A percentile compares a stretch with the other conserved stretches of the same genome.
Conservation (phyloP, 441 rosid genomes). For the Viola pubescens region DNA sequence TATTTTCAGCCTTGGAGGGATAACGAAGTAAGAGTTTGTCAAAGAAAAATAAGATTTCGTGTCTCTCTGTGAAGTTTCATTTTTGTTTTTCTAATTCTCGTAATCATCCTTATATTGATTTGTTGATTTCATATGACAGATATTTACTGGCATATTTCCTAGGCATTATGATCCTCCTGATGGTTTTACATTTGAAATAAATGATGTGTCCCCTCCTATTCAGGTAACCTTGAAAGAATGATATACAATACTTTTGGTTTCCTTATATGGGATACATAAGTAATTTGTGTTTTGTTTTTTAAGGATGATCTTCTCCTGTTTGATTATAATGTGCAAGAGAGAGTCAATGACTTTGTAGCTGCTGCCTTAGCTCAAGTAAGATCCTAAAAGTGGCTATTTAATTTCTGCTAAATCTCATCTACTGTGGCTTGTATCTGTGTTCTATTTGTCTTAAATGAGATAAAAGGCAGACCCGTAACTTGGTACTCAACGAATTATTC, state of each 20-base stretch:
- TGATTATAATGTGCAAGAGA: conserved; percentile 84
- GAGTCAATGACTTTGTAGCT: conserved; percentile 72
- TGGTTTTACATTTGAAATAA: conserved; percentile 87
- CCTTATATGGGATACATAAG: conserved; percentile 13
- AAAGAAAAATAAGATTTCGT: too few species aligned
- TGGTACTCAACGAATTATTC: neutral
- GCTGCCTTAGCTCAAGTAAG: conserved; percentile 84
- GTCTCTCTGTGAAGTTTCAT: too few species aligned
- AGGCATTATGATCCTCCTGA: conserved; percentile 84
- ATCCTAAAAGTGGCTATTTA: conserved; percentile 10
- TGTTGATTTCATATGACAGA: conserved; percentile 35
- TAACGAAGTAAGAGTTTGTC: too few species aligned
- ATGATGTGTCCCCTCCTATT: conserved; percentile 64
- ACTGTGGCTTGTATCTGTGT: neutral
- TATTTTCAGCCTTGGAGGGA: too few species aligned
- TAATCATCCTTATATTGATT: conserved; percentile 8
- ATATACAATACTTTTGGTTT: conserved; percentile 11
- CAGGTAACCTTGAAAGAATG: conserved; percentile 42
- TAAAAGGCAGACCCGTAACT: neutral
- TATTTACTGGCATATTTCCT: conserved; percentile 93
- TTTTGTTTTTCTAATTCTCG: too few species aligned
- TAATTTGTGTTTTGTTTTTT: conserved; percentile 22
- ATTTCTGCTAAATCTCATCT: neutral
- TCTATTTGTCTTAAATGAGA: conserved; percentile 3
- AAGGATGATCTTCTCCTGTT: conserved; percentile 70